Evolutionary conservation across 768 basidiomycete species (phyloP).

Genomic region (Suillus subluteus): DNA sequence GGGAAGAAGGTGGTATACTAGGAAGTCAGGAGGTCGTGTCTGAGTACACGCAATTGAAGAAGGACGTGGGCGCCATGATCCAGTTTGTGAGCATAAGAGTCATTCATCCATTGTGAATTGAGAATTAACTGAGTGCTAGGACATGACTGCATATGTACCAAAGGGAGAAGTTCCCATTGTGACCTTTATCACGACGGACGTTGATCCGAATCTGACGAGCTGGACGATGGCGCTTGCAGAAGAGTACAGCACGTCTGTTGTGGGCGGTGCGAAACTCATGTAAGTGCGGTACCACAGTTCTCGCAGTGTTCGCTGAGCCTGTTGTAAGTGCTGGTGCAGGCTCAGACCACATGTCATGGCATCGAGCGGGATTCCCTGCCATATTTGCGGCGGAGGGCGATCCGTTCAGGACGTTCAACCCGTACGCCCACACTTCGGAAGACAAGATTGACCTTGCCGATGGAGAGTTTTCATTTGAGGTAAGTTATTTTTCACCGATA

Average conservation of each 20-base stretch:
- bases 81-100: slow-evolving; percentile 43
- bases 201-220: slow-evolving; percentile 50
- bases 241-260: slow-evolving; percentile 28
- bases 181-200: slow-evolving; percentile 37
- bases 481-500: slow-evolving; percentile 5
- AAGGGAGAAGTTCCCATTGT: slow-evolving; percentile 15
- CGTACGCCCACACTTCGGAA: slow-evolving; percentile 41
- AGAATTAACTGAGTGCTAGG: slow-evolving; percentile 38
- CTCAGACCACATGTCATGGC: slow-evolving; percentile 53
- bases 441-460: slow-evolving; percentile 27
- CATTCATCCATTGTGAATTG: slow-evolving; percentile 16
- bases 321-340: slow-evolving; percentile 41
- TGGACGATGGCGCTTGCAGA: slow-evolving; percentile 38
- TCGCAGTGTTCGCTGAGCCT: neutral
- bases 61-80: slow-evolving; percentile 53
- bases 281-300: slow-evolving; percentile 26
- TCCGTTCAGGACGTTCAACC: slow-evolving; percentile 44
- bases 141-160: slow-evolving; percentile 43
- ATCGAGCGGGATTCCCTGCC: slow-evolving; percentile 44
- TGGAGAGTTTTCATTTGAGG: slow-evolving; percentile 49
- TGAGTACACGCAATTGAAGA: slow-evolving; percentile 47
- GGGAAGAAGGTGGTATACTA: slow-evolving; percentile 50
- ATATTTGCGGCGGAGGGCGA: slow-evolving; percentile 49
- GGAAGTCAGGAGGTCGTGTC: slow-evolving; percentile 53
- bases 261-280: slow-evolving; percentile 29